These are phyloP conservation scores for Saccharomyces hybrid DNA, from an alignment of 1,139 yeast genomes.

Conservation along the genomic window DNA sequence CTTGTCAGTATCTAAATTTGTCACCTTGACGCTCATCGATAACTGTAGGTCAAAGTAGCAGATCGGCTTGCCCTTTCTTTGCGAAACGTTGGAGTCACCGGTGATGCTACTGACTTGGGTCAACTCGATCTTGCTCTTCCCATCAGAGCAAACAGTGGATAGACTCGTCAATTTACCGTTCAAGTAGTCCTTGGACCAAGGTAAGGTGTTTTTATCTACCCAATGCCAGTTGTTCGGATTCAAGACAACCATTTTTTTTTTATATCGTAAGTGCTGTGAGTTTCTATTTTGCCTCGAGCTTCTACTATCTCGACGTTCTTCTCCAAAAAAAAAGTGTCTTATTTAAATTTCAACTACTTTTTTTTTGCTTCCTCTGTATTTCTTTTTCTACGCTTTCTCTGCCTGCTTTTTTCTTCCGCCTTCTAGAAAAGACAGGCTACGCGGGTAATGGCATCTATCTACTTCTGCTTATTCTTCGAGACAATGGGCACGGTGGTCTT, in stretches of 20 bases:
- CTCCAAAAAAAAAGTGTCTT: not conserved
- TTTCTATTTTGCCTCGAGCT: not conserved
- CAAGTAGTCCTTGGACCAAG: conserved; percentile 63
- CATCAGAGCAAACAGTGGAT: conserved; percentile 30
- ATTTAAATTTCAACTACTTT: not conserved
- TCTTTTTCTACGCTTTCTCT: not conserved
- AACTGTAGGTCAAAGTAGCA: conserved; percentile 63
- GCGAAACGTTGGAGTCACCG: conserved; percentile 77
- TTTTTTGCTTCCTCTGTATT: not conserved
- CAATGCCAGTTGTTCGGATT: conserved; percentile 90
- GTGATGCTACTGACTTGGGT: conserved; percentile 37
- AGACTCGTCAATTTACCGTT: conserved; percentile 38
- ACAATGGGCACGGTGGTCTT: conserved; percentile 12
- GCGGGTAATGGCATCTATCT: not conserved
- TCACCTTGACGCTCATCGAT: conserved; percentile 39
- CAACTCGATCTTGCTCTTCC: not conserved
- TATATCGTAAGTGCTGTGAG: not conserved
- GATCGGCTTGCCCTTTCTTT: conserved; percentile 70
- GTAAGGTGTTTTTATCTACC: conserved; percentile 72
- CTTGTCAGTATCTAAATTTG: conserved; percentile 27
- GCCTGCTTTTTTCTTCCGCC: conserved; percentile 4
- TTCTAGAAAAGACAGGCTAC: conserved; percentile 1
- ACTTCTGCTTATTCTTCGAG: conserved; percentile 1
- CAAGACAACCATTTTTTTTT: conserved; percentile 56
- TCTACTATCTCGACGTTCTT: not conserved